Percentiles rank a stretch among this genome's conserved stretches.
Conservation (phyloP, 169 alveolate species). For the Plasmodium ovale region DNA sequence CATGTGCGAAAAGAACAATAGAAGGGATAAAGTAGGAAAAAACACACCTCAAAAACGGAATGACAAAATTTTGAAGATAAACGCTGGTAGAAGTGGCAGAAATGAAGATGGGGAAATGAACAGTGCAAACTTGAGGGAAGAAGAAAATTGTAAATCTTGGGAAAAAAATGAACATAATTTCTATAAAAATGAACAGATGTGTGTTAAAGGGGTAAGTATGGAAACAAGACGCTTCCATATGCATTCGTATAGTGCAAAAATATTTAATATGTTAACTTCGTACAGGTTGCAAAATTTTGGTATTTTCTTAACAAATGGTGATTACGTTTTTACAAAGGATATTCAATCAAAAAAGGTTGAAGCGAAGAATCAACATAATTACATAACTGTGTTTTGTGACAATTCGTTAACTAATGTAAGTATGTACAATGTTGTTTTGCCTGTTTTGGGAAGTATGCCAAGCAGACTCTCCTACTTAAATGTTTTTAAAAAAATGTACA, state of each 20-base stretch:
- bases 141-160: background rate
- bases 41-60: background rate
- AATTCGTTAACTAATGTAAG: background rate
- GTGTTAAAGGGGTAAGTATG: constrained; percentile 74
- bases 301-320: constrained; percentile 23
- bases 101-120: constrained; percentile 1
- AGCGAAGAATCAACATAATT: constrained; percentile 52
- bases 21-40: background rate
- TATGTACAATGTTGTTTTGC: constrained; percentile 72
- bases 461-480: constrained; percentile 41
- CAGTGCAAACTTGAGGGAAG: background rate
- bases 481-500: constrained; percentile 38
- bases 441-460: constrained; percentile 67
- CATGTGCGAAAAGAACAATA: constrained; percentile 38
- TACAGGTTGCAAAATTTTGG: constrained; percentile 73
- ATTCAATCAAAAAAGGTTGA: constrained; percentile 16
- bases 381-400: constrained; percentile 38
- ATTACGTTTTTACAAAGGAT: constrained; percentile 53
- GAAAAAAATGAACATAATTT: constrained; percentile 34
- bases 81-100: background rate
- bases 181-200: constrained; percentile 50
- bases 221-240: constrained; percentile 75
- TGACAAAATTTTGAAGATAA: background rate
- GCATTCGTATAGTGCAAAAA: constrained; percentile 76
- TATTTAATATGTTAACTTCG: constrained; percentile 71